Evolutionary conservation across 768 basidiomycete genomes (phyloP).

Genomic region (Lactarius psammicola): DNA sequence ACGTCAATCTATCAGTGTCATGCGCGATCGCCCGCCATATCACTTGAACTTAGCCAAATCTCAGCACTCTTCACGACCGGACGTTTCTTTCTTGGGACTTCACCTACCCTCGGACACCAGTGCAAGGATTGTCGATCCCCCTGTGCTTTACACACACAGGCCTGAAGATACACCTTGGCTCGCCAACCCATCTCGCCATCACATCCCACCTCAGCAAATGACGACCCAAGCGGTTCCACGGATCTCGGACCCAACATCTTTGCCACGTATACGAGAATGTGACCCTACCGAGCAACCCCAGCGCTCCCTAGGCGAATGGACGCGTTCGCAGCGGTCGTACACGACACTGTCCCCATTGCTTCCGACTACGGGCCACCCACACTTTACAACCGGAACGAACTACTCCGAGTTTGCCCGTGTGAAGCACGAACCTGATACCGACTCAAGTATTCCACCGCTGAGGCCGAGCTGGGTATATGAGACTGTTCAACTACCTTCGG

Average conservation of each 20-base stretch:
- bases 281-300: not conserved
- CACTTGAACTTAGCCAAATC: not conserved
- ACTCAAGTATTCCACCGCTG: constrained; percentile 5
- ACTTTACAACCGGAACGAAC: not conserved
- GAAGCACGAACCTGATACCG: constrained; percentile 18
- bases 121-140: not conserved
- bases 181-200: constrained; percentile 7
- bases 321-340: not conserved
- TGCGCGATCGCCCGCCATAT: not conserved
- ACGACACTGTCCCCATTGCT: not conserved
- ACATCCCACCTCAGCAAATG: not conserved
- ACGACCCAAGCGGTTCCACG: constrained; percentile 1
- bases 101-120: not conserved
- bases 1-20: not conserved
- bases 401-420: constrained; percentile 1
- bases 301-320: constrained; percentile 2
- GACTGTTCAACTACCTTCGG: not conserved
- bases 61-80: constrained; percentile 12
- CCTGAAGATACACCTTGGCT: constrained; percentile 9
- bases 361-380: not conserved
- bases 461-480: constrained; percentile 15
- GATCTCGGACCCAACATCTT: not conserved
- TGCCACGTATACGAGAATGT: constrained; percentile 6
- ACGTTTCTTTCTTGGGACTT: not conserved
- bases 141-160: constrained; percentile 6